Conservation (phyloP, 768 basidiomycete genomes). For the Amanita brunnescens region DNA sequence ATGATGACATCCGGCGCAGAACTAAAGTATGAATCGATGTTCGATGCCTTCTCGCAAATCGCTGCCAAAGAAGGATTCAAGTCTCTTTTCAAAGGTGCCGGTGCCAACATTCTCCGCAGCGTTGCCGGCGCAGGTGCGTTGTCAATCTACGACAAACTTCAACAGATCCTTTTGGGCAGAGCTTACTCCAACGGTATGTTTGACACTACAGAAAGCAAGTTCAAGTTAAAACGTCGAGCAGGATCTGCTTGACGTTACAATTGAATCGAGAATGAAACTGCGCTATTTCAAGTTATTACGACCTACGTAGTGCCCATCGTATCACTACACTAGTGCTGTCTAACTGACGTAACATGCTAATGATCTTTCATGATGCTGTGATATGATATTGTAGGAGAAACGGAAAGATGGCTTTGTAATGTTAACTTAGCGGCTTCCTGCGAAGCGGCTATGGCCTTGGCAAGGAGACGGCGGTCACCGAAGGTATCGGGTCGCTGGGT, state of each 20-base stretch:
- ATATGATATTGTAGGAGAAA: constrained; percentile 52
- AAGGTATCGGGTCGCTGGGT: constrained; percentile 35
- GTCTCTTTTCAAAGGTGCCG: constrained; percentile 84
- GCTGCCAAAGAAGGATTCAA: constrained; percentile 69
- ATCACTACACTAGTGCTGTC: not conserved
- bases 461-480: constrained; percentile 34
- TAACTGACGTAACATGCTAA: not conserved
- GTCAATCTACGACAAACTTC: constrained; percentile 70
- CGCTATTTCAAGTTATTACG: too few species aligned
- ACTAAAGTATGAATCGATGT: constrained; percentile 77
- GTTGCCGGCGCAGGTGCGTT: constrained; percentile 83
- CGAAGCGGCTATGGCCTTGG: constrained; percentile 38
- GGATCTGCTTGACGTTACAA: not conserved
- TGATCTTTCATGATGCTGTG: not conserved
- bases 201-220: not conserved
- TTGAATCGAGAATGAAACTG: not conserved
- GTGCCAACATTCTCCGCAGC: constrained; percentile 70
- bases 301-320: not conserved
- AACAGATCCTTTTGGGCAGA: constrained; percentile 5
- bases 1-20: constrained; percentile 84
- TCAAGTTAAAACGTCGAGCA: not conserved
- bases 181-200: constrained; percentile 1
- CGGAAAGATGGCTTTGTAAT: constrained; percentile 47
- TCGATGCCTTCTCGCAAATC: constrained; percentile 68
- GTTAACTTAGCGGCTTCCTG: constrained; percentile 61